These are phyloP conservation scores for Flaveria bidentis DNA, from an alignment of 129 eudicot genomes.

Conservation along the genomic window DNA sequence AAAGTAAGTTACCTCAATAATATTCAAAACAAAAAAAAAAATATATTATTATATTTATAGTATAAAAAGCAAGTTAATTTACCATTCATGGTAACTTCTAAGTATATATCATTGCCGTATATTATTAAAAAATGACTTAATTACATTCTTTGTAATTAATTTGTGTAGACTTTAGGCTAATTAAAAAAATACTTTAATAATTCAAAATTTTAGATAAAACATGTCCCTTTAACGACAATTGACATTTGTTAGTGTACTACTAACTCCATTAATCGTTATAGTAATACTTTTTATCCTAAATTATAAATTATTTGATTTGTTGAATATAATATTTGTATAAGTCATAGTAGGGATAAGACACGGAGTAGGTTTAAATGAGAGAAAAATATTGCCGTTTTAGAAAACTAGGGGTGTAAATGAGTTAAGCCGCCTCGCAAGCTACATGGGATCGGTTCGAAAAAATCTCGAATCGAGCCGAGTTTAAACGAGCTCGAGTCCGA, in stretches of 20 bases:
- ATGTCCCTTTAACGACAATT: not conserved
- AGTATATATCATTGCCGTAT: too few relatives aligned
- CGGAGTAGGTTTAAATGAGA: not conserved
- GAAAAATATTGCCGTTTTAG: too few relatives aligned
- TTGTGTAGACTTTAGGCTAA: too few relatives aligned
- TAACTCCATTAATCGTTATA: not conserved
- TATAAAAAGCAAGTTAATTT: not conserved
- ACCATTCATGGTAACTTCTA: not conserved
- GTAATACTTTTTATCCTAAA: not conserved
- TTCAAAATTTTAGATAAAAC: not conserved
- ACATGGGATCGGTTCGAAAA: too few relatives aligned
- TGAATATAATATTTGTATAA: not conserved
- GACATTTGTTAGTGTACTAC: not conserved
- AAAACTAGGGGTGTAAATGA: too few relatives aligned
- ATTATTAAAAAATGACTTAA: not conserved
- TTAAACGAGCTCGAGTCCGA: too few relatives aligned
- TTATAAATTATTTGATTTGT: not conserved
- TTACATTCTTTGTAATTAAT: too few relatives aligned
- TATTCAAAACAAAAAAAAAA: not conserved
- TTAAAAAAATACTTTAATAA: not conserved
- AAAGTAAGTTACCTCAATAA: not conserved
- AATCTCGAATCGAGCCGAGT: too few relatives aligned
- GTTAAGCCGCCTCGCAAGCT: too few relatives aligned
- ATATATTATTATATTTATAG: not conserved
- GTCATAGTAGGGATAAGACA: not conserved